Evolutionary conservation across 345 rosid genomes (phyloP), one percentile per base, ranked within the genome.

Genomic region (Durio zibethinus): DNA sequence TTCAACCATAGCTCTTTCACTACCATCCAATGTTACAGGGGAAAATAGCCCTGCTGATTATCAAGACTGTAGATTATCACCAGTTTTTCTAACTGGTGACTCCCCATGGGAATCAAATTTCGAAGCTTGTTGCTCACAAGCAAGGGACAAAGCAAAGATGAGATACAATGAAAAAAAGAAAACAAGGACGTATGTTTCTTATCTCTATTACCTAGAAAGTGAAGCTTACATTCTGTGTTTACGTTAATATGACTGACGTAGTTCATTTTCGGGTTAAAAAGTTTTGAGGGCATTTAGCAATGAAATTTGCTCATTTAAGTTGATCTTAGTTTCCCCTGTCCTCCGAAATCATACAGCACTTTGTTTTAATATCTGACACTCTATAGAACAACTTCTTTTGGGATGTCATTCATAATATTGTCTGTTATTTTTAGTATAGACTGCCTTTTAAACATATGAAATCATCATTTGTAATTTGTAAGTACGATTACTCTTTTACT

Each of bases 91-190:
- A 25, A 79, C 87, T 21, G 85, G 84, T 7, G 94, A 91, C 72
- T 80, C 95, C 0, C 93, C 92, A 20, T 94, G 98, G 98, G 98
- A 90, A n/a, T 82, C 93, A 7, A 88, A 78, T 74, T 75, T 86
- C 76, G 97, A 90, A 77, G 82, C 75, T 57, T 80, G 86, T 67
- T 80, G 85, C 79, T 93, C 93, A 33, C 92, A 87, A 78, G 94
- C 94, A 45, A 89, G 98, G 70, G 85, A 86, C 60, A 82, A 84
- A 69, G 98, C 98, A 25, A 93, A 91, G 88, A 85, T 91, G 86
- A 86, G 98, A 85, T 90, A 94, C 88, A 86, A 85, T 1, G 97
- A 93, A 79, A 90, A 93, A 84, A 94, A 90, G 87, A 85, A 88
- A 79, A 90, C 91, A 25, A 75, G 96, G 74, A 77, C 56, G 98